Evolutionary conservation across 2,329 filamentous ascomycete species (phyloP), one percentile per base, ranked within the genome.

Genomic region (Fusarium illudens): DNA sequence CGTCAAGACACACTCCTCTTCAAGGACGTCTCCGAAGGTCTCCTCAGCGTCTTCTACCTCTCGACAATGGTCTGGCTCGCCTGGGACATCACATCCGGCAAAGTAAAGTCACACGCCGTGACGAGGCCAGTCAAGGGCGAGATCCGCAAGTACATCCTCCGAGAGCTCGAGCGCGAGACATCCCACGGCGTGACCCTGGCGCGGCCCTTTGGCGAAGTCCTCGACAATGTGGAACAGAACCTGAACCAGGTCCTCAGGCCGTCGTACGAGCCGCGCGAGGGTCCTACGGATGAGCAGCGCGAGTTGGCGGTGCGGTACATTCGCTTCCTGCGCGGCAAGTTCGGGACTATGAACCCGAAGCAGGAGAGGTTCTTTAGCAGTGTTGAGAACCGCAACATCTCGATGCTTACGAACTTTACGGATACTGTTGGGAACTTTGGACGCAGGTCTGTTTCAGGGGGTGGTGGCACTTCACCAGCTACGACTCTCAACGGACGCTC

Each of bases 21-120:
- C 27, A 49, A 46, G 39, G 64, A 66, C 32, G 19, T 66, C 9
- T 57, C 64, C 3, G 58, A 60, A 20, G 64, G 64, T 8, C 33
- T 60, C 2, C 1, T 60, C 4, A 57, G 50, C 9, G 17, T 50
- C 2, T 15, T 64, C 5, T 63, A 52, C 20, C 57, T 65, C 22
- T 15, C 15, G 2, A 22, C 33, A 4, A 60, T 64, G 46, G 17
- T 29, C 15, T 29, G 52, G 9, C 34, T 60, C 13, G 63, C 60
- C 20, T 54, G 27, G 60, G 30, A 11, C 5, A 37, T 63, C 11
- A 48, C 39, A 4, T 27, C 25, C 1, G 37, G 27, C 6, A 52
- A 52, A 6, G 49, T 52, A 29, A 22, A 29, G 6, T n/a, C n/a
- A n/a, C 25, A 25, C 3, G 5, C 51, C 10, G 34, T 25, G 8